phyloP scores from a whole-genome alignment of 1,139 yeast species.

The Debaryomyces sp. region DNA sequence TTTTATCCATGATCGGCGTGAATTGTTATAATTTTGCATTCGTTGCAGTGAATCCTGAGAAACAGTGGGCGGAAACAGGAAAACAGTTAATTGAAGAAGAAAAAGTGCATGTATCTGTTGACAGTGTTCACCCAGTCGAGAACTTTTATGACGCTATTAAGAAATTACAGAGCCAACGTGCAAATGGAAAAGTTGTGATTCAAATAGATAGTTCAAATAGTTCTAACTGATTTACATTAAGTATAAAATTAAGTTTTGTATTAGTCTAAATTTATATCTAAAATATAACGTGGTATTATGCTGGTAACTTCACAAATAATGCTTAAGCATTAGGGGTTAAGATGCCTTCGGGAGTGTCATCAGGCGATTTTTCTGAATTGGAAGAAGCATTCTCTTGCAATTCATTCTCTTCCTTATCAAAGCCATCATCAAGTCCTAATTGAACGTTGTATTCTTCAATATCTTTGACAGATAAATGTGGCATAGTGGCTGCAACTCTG shows the following conservation, averaged over 20 bases:
- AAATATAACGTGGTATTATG: not conserved
- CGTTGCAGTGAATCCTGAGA: constrained; percentile 8
- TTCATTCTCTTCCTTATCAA: constrained; percentile 39
- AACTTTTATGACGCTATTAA: constrained; percentile 54
- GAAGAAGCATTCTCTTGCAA: constrained; percentile 28
- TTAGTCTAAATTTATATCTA: not conserved
- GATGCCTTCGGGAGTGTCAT: constrained; percentile 1
- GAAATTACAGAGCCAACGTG: constrained; percentile 45
- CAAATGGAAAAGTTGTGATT: constrained; percentile 66
- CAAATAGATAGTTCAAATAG: constrained; percentile 16
- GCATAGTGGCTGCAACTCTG: constrained; percentile 52
- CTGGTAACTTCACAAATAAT: not conserved
- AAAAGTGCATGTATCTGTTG: constrained; percentile 49
- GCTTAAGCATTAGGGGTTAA: constrained; percentile 4
- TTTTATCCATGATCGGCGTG: constrained; percentile 14
- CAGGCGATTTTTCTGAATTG: not conserved
- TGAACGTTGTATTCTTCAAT: constrained; percentile 51
- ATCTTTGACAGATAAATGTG: constrained; percentile 44
- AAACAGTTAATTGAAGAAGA: constrained; percentile 42
- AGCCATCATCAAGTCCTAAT: constrained; percentile 48
- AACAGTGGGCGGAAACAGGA: constrained; percentile 16
- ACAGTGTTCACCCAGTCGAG: constrained; percentile 52
- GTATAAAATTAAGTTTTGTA: not conserved
- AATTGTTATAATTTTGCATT: constrained; percentile 15
- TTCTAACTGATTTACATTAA: not conserved